These are phyloP conservation scores for Candida awuae DNA, from an alignment of 805 yeast species.

Conservation along the genomic window DNA sequence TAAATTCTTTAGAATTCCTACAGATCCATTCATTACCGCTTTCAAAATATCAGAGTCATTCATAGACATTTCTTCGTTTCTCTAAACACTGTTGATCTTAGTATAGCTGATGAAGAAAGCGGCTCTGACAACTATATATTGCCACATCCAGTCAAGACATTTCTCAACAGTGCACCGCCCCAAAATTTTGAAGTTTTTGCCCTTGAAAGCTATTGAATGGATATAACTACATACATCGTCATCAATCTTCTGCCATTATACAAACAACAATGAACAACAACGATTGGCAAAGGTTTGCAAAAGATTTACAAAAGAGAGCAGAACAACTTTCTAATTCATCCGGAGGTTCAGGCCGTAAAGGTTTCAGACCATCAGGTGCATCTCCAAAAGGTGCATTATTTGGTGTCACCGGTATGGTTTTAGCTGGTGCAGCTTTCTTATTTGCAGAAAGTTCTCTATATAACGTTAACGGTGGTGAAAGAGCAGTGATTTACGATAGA, in stretches of 20 bases:
- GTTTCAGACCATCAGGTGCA: constrained; percentile 13
- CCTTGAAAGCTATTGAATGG: no score
- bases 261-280: constrained; percentile 27
- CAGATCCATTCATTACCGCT: constrained; percentile 59
- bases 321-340: constrained; percentile 31
- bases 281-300: constrained; percentile 47
- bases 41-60: constrained; percentile 37
- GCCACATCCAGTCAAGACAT: no score
- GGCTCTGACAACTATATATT: no score
- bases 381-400: constrained; percentile 49
- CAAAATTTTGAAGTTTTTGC: no score
- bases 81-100: background rate
- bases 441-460: constrained; percentile 51
- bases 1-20: constrained; percentile 41
- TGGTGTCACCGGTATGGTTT: constrained; percentile 53
- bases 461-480: constrained; percentile 97
- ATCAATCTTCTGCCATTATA: background rate
- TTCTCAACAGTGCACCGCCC: no score
- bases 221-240: no score
- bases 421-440: constrained; percentile 51
- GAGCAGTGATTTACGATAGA: constrained; percentile 92
- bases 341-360: constrained; percentile 22
- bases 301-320: constrained; percentile 40
- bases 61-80: constrained; percentile 10
- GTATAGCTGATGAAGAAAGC: no score